A percentile compares a stretch with the other conserved stretches of the same genome.
Evolutionary conservation across 768 basidiomycete genomes (phyloP).

Genomic region (Pleurotus sapidus): DNA sequence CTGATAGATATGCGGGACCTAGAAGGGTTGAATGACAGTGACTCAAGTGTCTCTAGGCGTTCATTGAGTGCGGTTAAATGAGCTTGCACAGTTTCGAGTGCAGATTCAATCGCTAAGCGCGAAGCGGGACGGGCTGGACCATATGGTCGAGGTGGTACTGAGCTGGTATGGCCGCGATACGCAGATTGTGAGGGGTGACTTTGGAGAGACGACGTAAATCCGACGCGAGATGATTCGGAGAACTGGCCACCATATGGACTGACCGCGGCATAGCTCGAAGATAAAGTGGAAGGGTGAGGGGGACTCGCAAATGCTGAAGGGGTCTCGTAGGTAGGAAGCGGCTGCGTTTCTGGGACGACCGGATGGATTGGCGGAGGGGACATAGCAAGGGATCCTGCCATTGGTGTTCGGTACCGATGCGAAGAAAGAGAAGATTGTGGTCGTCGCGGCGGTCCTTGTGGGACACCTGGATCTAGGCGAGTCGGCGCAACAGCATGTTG

Average conservation of each 20-base stretch:
- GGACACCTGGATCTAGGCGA: conserved; percentile 16
- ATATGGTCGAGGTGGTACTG: conserved; percentile 29
- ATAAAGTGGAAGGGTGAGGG: conserved; percentile 32
- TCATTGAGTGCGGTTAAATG: conserved; percentile 82
- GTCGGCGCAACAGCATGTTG: conserved; percentile 34
- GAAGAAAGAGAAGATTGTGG: conserved; percentile 80
- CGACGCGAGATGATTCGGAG: conserved; percentile 35
- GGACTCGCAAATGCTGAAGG: conserved; percentile 68
- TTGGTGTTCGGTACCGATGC: conserved; percentile 75
- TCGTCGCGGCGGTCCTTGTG: conserved; percentile 39
- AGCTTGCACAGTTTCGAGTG: conserved; percentile 76
- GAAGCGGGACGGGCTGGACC: conserved; percentile 44
- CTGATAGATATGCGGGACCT: conserved; percentile 38
- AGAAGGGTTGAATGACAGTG: conserved; percentile 36
- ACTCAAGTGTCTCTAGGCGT: conserved; percentile 71
- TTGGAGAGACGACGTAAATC: conserved; percentile 34
- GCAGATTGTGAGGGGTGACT: conserved; percentile 31
- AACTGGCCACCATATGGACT: conserved; percentile 35
- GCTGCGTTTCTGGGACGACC: conserved; percentile 62
- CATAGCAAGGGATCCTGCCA: conserved; percentile 57
- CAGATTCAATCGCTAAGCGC: conserved; percentile 61
- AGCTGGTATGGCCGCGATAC: conserved; percentile 31
- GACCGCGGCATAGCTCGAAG: conserved; percentile 31
- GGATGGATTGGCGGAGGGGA: conserved; percentile 47
- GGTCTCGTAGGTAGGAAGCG: conserved; percentile 66